These are phyloP conservation scores for Cladosporium austrohemisphaericum DNA, from an alignment of 2,329 filamentous ascomycete species.

Conservation along the genomic window DNA sequence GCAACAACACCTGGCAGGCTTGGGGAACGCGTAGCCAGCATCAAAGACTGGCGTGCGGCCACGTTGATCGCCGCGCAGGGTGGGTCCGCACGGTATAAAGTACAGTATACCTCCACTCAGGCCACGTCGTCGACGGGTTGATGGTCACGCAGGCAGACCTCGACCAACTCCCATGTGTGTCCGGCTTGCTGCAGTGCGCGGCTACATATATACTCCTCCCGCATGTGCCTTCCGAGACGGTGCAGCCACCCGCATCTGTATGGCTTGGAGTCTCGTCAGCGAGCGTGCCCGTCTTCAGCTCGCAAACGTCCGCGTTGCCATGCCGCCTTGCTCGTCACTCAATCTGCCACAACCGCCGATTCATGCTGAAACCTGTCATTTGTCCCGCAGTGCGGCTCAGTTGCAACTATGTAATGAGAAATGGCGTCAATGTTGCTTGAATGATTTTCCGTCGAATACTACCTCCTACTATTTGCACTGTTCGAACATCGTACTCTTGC, in stretches of 20 bases:
- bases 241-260: slow-evolving; percentile 3
- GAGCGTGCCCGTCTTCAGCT: slow-evolving; percentile 8
- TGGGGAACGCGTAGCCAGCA: neutral
- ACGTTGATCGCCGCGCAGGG: neutral
- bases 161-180: slow-evolving; percentile 1
- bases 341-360: slow-evolving; percentile 10
- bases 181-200: slow-evolving; percentile 1
- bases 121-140: neutral
- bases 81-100: neutral
- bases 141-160: too few relatives aligned
- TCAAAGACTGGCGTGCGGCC: neutral
- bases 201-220: neutral
- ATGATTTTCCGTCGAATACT: too few relatives aligned
- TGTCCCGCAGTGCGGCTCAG: too few relatives aligned
- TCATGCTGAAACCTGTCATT: slow-evolving; percentile 5
- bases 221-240: neutral
- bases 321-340: neutral
- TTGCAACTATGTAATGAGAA: neutral
- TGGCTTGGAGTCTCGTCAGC: too few relatives aligned
- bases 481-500: too few relatives aligned
- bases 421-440: neutral
- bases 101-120: neutral
- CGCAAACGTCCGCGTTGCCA: slow-evolving; percentile 1
- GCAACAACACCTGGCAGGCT: too few relatives aligned
- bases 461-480: too few relatives aligned